phyloP scores from a whole-genome alignment of 495 filamentous ascomycete genomes.

The Lasiosphaeria miniovina region DNA sequence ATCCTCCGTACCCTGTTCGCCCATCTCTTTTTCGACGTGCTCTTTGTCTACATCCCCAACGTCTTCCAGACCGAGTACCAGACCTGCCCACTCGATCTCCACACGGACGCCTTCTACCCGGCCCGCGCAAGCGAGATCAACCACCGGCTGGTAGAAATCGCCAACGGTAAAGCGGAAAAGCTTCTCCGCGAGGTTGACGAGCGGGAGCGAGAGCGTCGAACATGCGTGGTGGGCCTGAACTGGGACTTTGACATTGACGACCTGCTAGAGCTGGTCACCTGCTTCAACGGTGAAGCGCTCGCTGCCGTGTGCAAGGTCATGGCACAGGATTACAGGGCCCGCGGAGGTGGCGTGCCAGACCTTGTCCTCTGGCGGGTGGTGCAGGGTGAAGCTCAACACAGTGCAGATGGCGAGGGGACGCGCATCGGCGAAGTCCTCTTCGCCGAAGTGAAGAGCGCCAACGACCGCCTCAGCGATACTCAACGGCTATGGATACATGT shows the following conservation, averaged over 20 bases:
- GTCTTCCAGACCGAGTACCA: constrained; percentile 96
- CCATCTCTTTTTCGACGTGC: constrained; percentile 87
- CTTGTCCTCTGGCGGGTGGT: constrained; percentile 75
- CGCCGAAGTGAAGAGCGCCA: constrained; percentile 89
- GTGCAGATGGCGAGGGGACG: constrained; percentile 9
- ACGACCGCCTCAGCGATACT: constrained; percentile 93
- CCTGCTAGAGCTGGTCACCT: constrained; percentile 73
- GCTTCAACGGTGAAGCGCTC: constrained; percentile 75
- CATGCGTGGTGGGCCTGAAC: constrained; percentile 84
- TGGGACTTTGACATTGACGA: constrained; percentile 86
- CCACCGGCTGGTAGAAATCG: constrained; percentile 77
- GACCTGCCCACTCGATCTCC: constrained; percentile 87
- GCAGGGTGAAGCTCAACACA: constrained; percentile 21
- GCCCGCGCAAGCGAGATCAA: constrained; percentile 85
- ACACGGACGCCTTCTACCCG: constrained; percentile 91
- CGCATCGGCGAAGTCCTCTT: constrained; percentile 66
- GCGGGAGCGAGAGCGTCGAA: constrained; percentile 61
- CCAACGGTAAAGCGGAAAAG: constrained; percentile 65
- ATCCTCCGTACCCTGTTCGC: constrained; percentile 88
- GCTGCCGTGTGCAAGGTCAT: constrained; percentile 85
- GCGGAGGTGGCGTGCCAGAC: constrained; percentile 89
- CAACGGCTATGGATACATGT: constrained; percentile 97
- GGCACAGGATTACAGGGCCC: constrained; percentile 86
- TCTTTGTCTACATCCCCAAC: constrained; percentile 92
- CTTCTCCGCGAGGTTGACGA: constrained; percentile 66